Evolutionary conservation across 495 filamentous ascomycete genomes (phyloP), one percentile per base, ranked within the genome.

Genomic region (Pseudevernia furfuracea): DNA sequence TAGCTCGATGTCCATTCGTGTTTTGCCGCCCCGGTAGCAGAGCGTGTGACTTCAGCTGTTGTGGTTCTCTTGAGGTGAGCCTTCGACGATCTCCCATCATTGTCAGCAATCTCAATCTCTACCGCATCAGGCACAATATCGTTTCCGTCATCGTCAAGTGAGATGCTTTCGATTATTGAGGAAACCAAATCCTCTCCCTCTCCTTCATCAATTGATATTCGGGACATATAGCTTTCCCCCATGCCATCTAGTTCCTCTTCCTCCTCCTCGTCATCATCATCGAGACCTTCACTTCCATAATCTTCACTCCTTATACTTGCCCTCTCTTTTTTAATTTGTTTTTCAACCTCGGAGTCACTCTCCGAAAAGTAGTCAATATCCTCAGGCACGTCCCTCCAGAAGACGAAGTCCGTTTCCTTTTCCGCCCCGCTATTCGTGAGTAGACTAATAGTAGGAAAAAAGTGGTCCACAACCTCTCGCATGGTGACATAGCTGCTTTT

Each of bases 401-500:
- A 95, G 39, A 84, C 89, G 70, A 95, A 96, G 71, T 96, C 91
- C 3, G 91, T 96, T 69, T 86, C 95, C 46, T 91, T 88, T 72
- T 95, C 91, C 53, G 87, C 90, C 44, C 88, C 89, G 58, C 85
- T 84, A 64, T 87, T 87, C 17, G 94, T 84, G 15, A 92, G 79
- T 43, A 87, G 82, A 69, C 84, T 87, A 37, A 89, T 83, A 21
- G 91, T 87, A 19, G 94, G 94, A 74, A 97, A 97, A 78, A 96
- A 96, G 75, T 97, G 94, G 72, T 98, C 93, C 17, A 98, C 87
- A 34, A 97, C 82, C 74, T 97, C 94, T 61, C 87, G 84, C 90
- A 98, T 99, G 61, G 89, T 90, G 61, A 96, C 90, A 73, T 99
- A 99, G 72, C 89, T 96, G 68, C 92, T 94, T 79, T 91, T 96